Conservation (phyloP, 2,329 filamentous ascomycete species). For the Talaromyces funiculosus region DNA sequence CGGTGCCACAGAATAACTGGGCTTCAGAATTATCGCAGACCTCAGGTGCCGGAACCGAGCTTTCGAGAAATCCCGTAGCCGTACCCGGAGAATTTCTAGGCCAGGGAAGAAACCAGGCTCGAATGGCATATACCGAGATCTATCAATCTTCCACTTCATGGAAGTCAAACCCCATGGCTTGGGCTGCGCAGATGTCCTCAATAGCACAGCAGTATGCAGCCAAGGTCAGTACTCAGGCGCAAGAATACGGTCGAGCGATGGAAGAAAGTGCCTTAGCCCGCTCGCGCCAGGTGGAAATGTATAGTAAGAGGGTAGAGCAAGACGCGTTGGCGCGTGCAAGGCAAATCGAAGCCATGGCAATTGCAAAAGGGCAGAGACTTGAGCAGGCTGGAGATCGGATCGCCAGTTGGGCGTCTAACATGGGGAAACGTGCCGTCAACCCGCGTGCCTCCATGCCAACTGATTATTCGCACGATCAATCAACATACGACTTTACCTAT, state of each 20-base stretch:
- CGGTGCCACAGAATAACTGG: slow-evolving; percentile 10
- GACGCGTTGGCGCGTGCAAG: slow-evolving; percentile 20
- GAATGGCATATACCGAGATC: background rate
- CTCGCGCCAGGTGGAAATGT: slow-evolving; percentile 35
- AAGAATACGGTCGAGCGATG: slow-evolving; percentile 32
- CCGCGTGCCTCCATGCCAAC: background rate
- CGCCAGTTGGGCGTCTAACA: slow-evolving; percentile 6
- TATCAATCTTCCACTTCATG: background rate
- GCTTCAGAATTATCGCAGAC: background rate
- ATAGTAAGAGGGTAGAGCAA: slow-evolving; percentile 20
- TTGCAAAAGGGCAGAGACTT: slow-evolving; percentile 24
- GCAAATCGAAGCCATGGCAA: slow-evolving; percentile 21
- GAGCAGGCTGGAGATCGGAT: slow-evolving; percentile 18
- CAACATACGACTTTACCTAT: background rate
- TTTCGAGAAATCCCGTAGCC: background rate
- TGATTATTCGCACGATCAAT: background rate
- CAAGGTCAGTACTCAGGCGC: slow-evolving; percentile 30
- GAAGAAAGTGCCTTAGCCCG: slow-evolving; percentile 35
- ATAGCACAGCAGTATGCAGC: slow-evolving; percentile 38
- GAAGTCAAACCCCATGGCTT: slow-evolving; percentile 23
- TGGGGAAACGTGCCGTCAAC: slow-evolving; percentile 1
- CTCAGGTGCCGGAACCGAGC: background rate
- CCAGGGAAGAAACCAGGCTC: background rate
- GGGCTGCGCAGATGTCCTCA: slow-evolving; percentile 31
- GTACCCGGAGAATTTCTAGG: background rate